Conservation (phyloP, 2,329 filamentous ascomycete species). For the Penicillium brasilianum region DNA sequence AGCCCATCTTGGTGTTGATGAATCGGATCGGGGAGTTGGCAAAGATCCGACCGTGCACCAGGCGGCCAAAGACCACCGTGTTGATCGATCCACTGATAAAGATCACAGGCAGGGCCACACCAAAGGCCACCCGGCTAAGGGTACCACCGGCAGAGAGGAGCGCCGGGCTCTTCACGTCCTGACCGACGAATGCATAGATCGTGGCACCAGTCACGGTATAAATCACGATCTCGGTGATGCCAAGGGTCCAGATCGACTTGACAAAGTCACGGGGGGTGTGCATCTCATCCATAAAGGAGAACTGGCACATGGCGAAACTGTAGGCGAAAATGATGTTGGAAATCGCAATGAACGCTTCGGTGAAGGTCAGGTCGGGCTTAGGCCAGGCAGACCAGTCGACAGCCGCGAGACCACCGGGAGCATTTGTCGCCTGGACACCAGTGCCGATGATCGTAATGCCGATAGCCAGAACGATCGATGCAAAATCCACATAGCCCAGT, state of each 20-base stretch:
- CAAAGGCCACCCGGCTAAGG: conserved; percentile 39
- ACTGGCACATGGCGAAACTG: conserved; percentile 50
- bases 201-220: conserved; percentile 39
- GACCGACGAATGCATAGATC: conserved; percentile 41
- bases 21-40: conserved; percentile 41
- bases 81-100: conserved; percentile 44
- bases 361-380: conserved; percentile 32
- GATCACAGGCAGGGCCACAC: conserved; percentile 39
- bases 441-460: conserved; percentile 42
- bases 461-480: conserved; percentile 39
- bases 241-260: conserved; percentile 48
- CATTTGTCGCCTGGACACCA: conserved; percentile 31
- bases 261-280: conserved; percentile 39
- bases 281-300: conserved; percentile 45
- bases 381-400: conserved; percentile 37
- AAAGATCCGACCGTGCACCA: conserved; percentile 40
- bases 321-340: conserved; percentile 47
- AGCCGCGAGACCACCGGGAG: conserved; percentile 30
- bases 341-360: conserved; percentile 38
- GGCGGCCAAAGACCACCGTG: conserved; percentile 39
- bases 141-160: conserved; percentile 34
- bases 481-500: conserved; percentile 43
- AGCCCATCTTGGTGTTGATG: conserved; percentile 41
- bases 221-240: conserved; percentile 40
- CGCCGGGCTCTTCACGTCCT: conserved; percentile 38